Base-by-base conservation (phyloP, 2,329 filamentous ascomycete species). In the Xylariaceae sp. region DNA sequence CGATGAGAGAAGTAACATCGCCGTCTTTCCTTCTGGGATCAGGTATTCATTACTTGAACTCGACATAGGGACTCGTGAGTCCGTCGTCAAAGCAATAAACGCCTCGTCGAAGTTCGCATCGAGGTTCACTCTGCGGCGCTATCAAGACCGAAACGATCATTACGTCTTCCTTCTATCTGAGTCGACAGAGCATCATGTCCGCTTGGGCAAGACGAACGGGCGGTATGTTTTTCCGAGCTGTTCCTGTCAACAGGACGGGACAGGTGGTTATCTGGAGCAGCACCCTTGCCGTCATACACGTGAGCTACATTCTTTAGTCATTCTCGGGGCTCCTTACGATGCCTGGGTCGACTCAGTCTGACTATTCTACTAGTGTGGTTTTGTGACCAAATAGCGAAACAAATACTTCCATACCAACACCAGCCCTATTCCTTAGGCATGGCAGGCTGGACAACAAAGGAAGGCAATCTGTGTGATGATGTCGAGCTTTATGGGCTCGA, bases 151-250 rank as follows among this genome's bases (percentile, higher is more conserved):
- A 35, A 67, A 70, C 20, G 56, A 73, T 48, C 72, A 74, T 17
- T 79, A 76, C 45, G 73, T 76, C 38, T 80, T 80, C 48, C 70
- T 79, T 54, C 70, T 81, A 64, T 74, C 74, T 4, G 77, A 80
- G 57, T 62, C 73, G 2, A 73, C 75, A 21, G 74, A 74, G 12
- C 71, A 73, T 10, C 75, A 73, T 16, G 67, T 80, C 34, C 70
- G 75, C 33, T 75, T 77, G 22, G 71, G 72, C 2, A 64, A 67
- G 2, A 57, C 66, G 0, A 59, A 60, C 22, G 70, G 69, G 49
- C 66, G 58, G 25, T 67, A 65, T 38, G 63, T 71, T 2, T 57
- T 56, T 1, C 68, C 77, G 4, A 67, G 59, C 16, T 80, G 77
- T 61, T 74, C 71, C 22, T 79, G 76, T 48, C 56, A 48, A 12